Conservation (phyloP, 2,329 filamentous ascomycete species). For the Colletotrichum cereale region DNA sequence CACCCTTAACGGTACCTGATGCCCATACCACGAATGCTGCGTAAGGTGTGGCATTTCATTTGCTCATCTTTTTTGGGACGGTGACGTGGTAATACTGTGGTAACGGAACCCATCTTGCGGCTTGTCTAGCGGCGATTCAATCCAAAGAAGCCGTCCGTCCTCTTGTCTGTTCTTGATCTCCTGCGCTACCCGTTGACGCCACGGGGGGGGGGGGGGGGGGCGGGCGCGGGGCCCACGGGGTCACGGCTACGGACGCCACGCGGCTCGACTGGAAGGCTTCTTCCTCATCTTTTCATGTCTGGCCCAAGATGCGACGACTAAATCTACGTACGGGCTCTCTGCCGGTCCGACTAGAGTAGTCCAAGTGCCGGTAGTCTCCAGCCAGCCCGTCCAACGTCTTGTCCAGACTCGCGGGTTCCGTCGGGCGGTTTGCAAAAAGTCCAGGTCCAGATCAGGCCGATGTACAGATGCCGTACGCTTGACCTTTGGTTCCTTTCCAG, state of each 20-base stretch:
- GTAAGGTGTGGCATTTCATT: slow-evolving; percentile 28
- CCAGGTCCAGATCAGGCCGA: slow-evolving; percentile 15
- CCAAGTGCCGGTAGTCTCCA: neutral
- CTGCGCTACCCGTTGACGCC: slow-evolving; percentile 12
- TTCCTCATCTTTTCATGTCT: neutral
- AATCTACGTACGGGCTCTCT: neutral
- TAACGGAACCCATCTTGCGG: neutral
- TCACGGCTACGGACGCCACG: neutral
- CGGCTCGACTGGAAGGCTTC: neutral
- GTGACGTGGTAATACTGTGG: neutral
- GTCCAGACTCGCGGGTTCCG: slow-evolving; percentile 6
- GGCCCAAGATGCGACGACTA: neutral
- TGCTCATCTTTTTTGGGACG: slow-evolving; percentile 2
- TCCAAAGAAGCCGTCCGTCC: neutral
- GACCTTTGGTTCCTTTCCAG: too few relatives aligned
- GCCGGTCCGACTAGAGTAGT: neutral
- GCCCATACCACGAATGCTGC: slow-evolving; percentile 10
- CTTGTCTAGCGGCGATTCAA: slow-evolving; percentile 17
- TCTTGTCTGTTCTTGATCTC: neutral
- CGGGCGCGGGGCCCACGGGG: neutral
- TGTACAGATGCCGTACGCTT: too few relatives aligned
- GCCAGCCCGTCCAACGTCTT: slow-evolving; percentile 3
- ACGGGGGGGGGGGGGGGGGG: too few relatives aligned
- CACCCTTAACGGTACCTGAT: slow-evolving; percentile 22
- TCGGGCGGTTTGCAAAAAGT: slow-evolving; percentile 1